A percentile compares a stretch with the other conserved stretches of the same genome.
phyloP scores from a whole-genome alignment of 2,329 filamentous ascomycete genomes.

The Fusarium odoratissimum region DNA sequence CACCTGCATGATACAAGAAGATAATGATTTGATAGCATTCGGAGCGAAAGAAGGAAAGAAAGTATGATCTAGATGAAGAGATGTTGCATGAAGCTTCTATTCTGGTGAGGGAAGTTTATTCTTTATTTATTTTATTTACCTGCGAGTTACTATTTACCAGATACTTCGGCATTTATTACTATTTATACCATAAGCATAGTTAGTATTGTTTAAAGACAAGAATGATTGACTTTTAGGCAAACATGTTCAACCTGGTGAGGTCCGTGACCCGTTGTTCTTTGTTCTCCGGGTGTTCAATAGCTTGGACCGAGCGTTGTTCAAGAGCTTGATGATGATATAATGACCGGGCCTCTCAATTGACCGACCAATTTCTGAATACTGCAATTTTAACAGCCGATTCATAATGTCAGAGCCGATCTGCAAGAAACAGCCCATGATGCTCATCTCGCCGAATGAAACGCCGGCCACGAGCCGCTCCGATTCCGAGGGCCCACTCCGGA shows the following conservation, averaged over 20 bases:
- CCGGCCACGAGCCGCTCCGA: slow-evolving; percentile 21
- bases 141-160: slow-evolving; percentile 18
- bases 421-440: not conserved
- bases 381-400: not conserved
- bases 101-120: slow-evolving; percentile 27
- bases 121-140: not conserved
- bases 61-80: slow-evolving; percentile 40
- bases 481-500: slow-evolving; percentile 22
- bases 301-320: not conserved
- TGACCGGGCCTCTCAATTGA: not conserved
- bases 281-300: slow-evolving; percentile 10
- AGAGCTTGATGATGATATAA: not conserved
- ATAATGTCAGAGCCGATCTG: not conserved
- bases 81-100: slow-evolving; percentile 28
- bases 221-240: slow-evolving; percentile 10
- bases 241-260: not conserved
- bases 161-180: slow-evolving; percentile 19
- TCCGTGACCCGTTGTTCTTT: slow-evolving; percentile 33
- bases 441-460: slow-evolving; percentile 27
- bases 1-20: slow-evolving; percentile 38
- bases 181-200: slow-evolving; percentile 26
- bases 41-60: slow-evolving; percentile 37
- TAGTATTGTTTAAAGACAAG: slow-evolving; percentile 27
- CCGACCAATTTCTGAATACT: not conserved
- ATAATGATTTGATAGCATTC: slow-evolving; percentile 44